These are phyloP conservation scores for Carex myosuroides DNA, from an alignment of 176 grass and related monocot genomes.

Conservation along the genomic window DNA sequence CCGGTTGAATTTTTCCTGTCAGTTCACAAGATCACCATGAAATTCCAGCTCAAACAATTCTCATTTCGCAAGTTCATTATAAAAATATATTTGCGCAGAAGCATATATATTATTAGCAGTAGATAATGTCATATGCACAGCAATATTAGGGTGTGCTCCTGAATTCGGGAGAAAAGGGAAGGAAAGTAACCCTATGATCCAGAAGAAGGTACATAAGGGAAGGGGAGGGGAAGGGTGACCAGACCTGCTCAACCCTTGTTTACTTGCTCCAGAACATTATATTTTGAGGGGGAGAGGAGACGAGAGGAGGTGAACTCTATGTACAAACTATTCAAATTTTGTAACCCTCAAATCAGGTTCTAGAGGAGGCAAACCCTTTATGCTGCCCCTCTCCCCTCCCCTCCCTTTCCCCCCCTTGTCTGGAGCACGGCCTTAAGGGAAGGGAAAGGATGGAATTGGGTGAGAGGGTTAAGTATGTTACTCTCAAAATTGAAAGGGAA, in stretches of 20 bases:
- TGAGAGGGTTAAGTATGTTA: background rate
- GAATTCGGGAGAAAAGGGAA: background rate
- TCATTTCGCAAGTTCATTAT: background rate
- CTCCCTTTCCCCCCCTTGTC: no score
- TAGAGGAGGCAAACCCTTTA: no score
- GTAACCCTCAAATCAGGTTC: no score
- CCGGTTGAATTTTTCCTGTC: slow-evolving; percentile 91
- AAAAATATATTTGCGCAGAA: background rate
- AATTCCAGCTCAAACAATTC: background rate
- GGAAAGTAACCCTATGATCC: background rate
- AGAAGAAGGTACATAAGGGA: no score
- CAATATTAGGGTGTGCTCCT: background rate
- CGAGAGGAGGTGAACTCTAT: no score
- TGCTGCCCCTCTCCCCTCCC: no score
- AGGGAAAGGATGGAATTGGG: background rate
- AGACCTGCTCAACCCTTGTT: no score
- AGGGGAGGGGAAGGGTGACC: no score
- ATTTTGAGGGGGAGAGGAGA: no score
- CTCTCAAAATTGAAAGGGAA: background rate
- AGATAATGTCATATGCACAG: background rate
- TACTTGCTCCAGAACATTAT: no score
- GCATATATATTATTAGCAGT: background rate
- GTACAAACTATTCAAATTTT: no score
- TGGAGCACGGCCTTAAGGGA: no score
- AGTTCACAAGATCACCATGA: slow-evolving; percentile 22